Percentiles rank a stretch among this genome's conserved stretches.
Conservation (phyloP, 441 rosid species). For the Adansonia rubrostipa region DNA sequence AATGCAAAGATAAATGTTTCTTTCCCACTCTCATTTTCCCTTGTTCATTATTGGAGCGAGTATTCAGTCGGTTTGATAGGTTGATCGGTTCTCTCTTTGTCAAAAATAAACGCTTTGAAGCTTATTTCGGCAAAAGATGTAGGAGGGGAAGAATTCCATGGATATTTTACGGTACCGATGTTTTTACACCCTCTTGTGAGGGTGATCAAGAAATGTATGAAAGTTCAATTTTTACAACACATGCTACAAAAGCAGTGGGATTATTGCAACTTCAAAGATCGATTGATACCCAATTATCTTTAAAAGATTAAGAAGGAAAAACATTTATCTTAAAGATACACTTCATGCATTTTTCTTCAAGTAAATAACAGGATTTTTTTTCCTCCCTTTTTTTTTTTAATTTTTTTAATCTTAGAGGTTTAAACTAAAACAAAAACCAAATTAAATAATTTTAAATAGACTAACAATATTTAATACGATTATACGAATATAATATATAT, state of each 20-base stretch:
- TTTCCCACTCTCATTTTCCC: neutral
- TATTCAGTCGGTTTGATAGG: no score
- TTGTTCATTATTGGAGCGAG: neutral
- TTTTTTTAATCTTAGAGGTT: no score
- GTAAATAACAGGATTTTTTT: no score
- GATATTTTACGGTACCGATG: neutral
- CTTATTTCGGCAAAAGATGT: neutral
- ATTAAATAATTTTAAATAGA: no score
- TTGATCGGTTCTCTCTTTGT: no score
- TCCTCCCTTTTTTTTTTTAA: no score
- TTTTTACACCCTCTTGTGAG: neutral
- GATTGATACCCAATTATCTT: neutral
- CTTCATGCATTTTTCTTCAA: neutral
- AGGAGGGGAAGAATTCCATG: neutral
- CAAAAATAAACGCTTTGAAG: neutral
- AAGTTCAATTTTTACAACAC: neutral
- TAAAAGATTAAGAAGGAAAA: neutral
- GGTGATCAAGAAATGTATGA: neutral
- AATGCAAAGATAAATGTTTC: neutral
- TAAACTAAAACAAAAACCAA: neutral
- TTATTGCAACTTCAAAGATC: neutral
- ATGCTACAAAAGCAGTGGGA: neutral
- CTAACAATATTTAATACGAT: no score
- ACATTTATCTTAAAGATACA: neutral
- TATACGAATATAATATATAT: no score